Evolutionary conservation across 805 yeast genomes (phyloP), one percentile per base, ranked within the genome.

Genomic region (Clavispora fructus): DNA sequence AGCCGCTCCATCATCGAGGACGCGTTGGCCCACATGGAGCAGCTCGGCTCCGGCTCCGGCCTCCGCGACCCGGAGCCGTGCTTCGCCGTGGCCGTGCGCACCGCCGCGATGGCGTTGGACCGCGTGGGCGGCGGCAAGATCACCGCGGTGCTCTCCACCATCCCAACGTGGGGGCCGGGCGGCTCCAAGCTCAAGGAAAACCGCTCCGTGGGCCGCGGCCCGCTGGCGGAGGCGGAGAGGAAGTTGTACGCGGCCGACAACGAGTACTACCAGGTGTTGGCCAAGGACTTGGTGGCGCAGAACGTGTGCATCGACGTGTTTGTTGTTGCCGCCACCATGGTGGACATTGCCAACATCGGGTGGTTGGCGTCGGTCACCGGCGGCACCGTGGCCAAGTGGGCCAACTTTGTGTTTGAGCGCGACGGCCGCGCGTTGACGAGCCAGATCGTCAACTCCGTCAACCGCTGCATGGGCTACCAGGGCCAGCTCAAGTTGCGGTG

Each of bases 151-250:
- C 65, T 91, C 37, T 75, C 87, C 2, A 68, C 82, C 1, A 63
- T 89, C 35, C 97, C 99, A 7, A 76, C 87, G 1, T 75, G 81
- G 75, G 96, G 96, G 0, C 84, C 89, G 0, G 97, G 97, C 4
- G 71, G 76, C 9, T 71, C 85, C 44, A 67, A 70, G n/a, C 67
- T 64, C 45, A 79, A 74, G 54, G 68, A 69, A 23, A 62, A 63
- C 48, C 63, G 63, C 39, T 52, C 65, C 4, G 68, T 68, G 13
- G 72, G 73, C 5, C 72, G 78, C 19, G 57, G 64, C 25, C 69
- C 72, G 42, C 62, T 74, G 45, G 65, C 72, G 0, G 74, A 69
- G 44, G 58, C 58, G 17, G 78, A 76, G 41, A 78, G 79, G 51
- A 77, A 72, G 23, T 67, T 82, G 12, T 75, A 83, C 54, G 70